Percentiles rank a stretch among this genome's conserved stretches.
Conservation (phyloP, 2,329 filamentous ascomycete species). For the Mollisia scopiformis region DNA sequence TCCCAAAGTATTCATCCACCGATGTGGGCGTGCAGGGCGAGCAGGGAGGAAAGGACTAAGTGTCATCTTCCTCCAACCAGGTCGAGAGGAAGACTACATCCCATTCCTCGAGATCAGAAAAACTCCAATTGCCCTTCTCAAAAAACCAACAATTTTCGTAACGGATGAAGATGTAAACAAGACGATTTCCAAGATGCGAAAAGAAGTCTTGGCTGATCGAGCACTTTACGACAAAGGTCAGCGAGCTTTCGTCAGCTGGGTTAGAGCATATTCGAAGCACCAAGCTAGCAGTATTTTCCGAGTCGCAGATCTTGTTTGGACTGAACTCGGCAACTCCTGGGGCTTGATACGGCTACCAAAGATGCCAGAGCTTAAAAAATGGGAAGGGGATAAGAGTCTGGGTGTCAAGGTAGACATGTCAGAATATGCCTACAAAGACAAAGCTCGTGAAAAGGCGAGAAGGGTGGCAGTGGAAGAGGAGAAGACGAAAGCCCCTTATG, state of each 20-base stretch:
- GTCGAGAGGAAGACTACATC: conserved; percentile 87
- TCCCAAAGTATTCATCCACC: conserved; percentile 93
- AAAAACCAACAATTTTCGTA: conserved; percentile 57
- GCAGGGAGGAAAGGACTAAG: conserved; percentile 87
- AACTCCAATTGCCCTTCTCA: conserved; percentile 74
- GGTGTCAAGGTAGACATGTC: conserved; percentile 69
- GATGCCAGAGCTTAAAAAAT: conserved; percentile 87
- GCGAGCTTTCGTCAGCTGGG: conserved; percentile 90
- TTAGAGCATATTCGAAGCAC: conserved; percentile 89
- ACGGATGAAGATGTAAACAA: conserved; percentile 62
- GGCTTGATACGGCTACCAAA: conserved; percentile 84
- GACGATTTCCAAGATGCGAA: conserved; percentile 63
- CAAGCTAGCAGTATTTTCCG: conserved; percentile 91
- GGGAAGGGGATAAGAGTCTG: conserved; percentile 68
- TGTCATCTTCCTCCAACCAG: conserved; percentile 82
- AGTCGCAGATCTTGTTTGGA: conserved; percentile 81
- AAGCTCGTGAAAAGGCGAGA: conserved; percentile 68
- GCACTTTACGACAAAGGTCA: conserved; percentile 81
- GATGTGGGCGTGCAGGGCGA: conserved; percentile 85
- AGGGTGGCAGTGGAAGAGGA: conserved; percentile 56
- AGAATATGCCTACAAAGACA: conserved; percentile 72
- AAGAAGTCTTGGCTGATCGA: conserved; percentile 53
- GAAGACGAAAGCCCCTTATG: conserved; percentile 43
- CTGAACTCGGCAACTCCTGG: conserved; percentile 79
- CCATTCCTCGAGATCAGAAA: conserved; percentile 85